These are phyloP conservation scores for Zasmidium citrigriseum DNA, from an alignment of 2,329 filamentous ascomycete species.

Conservation along the genomic window DNA sequence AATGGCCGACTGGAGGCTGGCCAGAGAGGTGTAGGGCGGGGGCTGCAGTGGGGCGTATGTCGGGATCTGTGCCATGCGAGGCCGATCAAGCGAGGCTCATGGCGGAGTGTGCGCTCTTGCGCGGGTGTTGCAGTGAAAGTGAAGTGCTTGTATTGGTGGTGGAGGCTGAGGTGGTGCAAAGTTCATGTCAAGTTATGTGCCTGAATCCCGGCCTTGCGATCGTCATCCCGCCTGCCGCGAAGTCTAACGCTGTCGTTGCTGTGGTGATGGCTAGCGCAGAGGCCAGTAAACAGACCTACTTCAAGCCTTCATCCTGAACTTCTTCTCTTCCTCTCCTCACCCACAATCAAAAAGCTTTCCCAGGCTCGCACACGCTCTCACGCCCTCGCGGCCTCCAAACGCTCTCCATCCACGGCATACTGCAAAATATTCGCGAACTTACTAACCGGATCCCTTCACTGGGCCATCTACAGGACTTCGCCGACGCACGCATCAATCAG, in stretches of 20 bases:
- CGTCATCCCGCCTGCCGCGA: background rate
- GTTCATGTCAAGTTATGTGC: background rate
- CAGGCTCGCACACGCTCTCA: conserved; percentile 22
- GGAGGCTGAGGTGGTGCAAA: background rate
- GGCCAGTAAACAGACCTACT: no score
- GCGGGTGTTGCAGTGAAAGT: background rate
- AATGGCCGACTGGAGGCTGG: background rate
- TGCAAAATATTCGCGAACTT: conserved; percentile 39
- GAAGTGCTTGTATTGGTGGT: background rate
- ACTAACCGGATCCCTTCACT: conserved; percentile 42
- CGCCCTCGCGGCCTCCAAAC: conserved; percentile 27
- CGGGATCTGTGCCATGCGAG: background rate
- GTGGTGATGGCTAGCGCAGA: no score
- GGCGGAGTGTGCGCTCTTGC: background rate
- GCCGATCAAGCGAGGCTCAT: background rate
- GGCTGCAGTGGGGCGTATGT: background rate
- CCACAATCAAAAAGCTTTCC: conserved; percentile 27
- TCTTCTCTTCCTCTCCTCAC: conserved; percentile 23
- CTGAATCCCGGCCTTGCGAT: background rate
- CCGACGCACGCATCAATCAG: conserved; percentile 27
- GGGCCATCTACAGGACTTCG: conserved; percentile 35
- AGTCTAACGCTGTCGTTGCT: no score
- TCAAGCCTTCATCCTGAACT: conserved; percentile 1
- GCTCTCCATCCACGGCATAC: conserved; percentile 34
- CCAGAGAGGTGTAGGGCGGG: conserved; percentile 4